A percentile compares a stretch with the other conserved stretches of the same genome.
Evolutionary conservation across 805 yeast species (phyloP).

Genomic region (Millerozyma miso): DNA sequence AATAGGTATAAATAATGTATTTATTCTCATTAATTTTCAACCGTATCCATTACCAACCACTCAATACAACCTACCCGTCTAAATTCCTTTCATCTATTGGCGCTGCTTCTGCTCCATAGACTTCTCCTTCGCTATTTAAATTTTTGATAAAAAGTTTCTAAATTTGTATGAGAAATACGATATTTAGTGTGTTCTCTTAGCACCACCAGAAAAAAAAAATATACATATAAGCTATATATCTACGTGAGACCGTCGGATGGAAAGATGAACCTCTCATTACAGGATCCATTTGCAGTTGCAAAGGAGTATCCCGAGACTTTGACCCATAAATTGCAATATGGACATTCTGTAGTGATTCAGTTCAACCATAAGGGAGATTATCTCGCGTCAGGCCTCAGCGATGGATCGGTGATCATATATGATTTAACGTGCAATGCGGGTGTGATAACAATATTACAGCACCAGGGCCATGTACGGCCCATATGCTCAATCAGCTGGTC

Average conservation of each 20-base stretch:
- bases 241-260: no score
- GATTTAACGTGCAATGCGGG: slow-evolving; percentile 65
- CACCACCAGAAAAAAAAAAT: no score
- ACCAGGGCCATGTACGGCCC: slow-evolving; percentile 61
- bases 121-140: no score
- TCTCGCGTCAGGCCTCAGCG: slow-evolving; percentile 71
- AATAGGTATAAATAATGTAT: neutral
- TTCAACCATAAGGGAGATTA: slow-evolving; percentile 79
- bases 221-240: no score
- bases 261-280: slow-evolving; percentile 69
- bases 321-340: slow-evolving; percentile 63
- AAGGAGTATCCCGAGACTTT: slow-evolving; percentile 88
- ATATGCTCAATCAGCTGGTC: slow-evolving; percentile 79
- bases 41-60: neutral
- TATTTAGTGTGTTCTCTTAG: no score
- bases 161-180: no score
- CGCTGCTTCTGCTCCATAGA: no score
- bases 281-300: slow-evolving; percentile 88
- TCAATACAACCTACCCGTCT: neutral
- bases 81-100: neutral
- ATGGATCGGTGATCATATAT: slow-evolving; percentile 69
- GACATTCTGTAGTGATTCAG: slow-evolving; percentile 62
- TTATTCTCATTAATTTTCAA: neutral
- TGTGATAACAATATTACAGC: slow-evolving; percentile 48
- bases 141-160: no score